A percentile compares a stretch with the other conserved stretches of the same genome.
Conservation (phyloP, 169 alveolate genomes). For the Theileria annulata region DNA sequence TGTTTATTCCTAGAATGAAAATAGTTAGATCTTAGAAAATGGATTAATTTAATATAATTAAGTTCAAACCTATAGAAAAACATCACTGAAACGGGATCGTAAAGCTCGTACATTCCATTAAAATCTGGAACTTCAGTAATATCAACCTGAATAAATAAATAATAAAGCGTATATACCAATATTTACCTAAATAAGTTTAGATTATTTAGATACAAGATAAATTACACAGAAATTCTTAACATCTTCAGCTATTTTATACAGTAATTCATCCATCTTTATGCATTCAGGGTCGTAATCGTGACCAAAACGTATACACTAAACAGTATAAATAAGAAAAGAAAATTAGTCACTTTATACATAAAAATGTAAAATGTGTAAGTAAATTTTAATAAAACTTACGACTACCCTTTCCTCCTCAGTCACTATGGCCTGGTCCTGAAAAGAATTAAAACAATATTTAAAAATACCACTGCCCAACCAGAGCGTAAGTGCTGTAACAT, state of each 20-base stretch:
- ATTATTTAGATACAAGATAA: conserved; percentile 84
- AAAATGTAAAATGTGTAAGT: not conserved
- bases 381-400: conserved; percentile 34
- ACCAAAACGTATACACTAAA: conserved; percentile 94
- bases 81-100: conserved; percentile 98
- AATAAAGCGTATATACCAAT: not conserved
- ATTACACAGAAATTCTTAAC: conserved; percentile 94
- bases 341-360: not conserved
- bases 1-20: conserved; percentile 90
- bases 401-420: conserved; percentile 96
- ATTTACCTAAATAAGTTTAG: not conserved
- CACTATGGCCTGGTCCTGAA: conserved; percentile 93
- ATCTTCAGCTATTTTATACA: conserved; percentile 94
- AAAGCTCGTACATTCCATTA: conserved; percentile 97
- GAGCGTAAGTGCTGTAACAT: conserved; percentile 96
- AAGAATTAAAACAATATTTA: not conserved
- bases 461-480: conserved; percentile 96
- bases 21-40: not conserved
- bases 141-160: conserved; percentile 80
- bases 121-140: conserved; percentile 98
- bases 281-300: conserved; percentile 97
- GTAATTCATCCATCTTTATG: conserved; percentile 97
- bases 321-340: not conserved
- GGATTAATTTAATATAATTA: not conserved
- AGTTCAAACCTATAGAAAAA: conserved; percentile 88